These are phyloP conservation scores for Nakazawaea wickerhamii DNA, from an alignment of 805 yeast species.

Conservation along the genomic window DNA sequence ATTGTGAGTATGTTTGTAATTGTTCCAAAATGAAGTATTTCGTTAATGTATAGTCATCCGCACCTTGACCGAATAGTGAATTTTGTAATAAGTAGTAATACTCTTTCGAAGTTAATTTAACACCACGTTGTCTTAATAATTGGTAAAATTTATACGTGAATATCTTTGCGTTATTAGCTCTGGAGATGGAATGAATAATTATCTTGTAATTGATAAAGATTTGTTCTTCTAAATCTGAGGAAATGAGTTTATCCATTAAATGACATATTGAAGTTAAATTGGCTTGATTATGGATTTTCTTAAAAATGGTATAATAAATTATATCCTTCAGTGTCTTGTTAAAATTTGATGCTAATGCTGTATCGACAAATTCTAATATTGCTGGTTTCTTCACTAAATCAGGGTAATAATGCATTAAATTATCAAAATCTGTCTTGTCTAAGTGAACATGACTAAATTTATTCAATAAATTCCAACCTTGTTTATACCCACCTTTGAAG, in stretches of 20 bases:
- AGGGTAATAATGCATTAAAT: not conserved
- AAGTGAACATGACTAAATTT: not conserved
- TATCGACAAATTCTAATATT: not conserved
- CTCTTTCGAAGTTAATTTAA: constrained; percentile 1
- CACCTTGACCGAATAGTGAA: constrained; percentile 4
- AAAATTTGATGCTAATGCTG: not conserved
- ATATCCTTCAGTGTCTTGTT: not conserved
- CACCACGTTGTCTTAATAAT: not conserved
- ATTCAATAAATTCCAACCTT: constrained; percentile 1
- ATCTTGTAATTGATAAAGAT: constrained; percentile 3
- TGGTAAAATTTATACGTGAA: constrained; percentile 9
- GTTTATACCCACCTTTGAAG: not conserved
- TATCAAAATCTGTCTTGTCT: not conserved
- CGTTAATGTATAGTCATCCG: constrained; percentile 2
- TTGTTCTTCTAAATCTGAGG: not conserved
- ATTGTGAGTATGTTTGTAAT: not conserved
- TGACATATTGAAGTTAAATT: constrained; percentile 3
- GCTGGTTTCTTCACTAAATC: not conserved
- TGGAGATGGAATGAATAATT: constrained; percentile 8
- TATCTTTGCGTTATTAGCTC: constrained; percentile 6
- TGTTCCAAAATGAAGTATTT: constrained; percentile 2
- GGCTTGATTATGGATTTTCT: constrained; percentile 1
- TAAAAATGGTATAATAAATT: constrained; percentile 5
- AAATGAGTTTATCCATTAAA: not conserved
- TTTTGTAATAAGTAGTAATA: constrained; percentile 3